A percentile compares a stretch with the other conserved stretches of the same genome.
Conservation (phyloP, 1,284 basidiomycete species). For the Earliella scabrosa region DNA sequence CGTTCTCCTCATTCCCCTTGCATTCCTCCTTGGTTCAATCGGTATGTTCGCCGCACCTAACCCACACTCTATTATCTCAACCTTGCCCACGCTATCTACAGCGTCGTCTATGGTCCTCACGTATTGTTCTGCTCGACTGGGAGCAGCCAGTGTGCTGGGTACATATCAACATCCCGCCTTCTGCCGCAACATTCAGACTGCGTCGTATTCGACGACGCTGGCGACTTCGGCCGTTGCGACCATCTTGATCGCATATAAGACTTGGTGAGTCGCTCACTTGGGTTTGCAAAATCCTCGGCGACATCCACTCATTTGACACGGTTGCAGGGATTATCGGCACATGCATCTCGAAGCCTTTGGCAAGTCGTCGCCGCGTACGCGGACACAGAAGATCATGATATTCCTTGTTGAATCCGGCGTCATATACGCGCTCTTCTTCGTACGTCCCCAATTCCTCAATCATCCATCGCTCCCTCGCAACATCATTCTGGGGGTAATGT, state of each 20-base stretch:
- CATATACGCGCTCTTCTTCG: conserved; percentile 5
- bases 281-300: no score
- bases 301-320: no score
- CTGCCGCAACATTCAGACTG: conserved; percentile 20
- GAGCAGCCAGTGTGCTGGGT: conserved; percentile 13
- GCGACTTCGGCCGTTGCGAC: conserved; percentile 21
- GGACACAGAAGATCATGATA: conserved; percentile 17
- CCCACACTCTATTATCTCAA: no score
- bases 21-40: conserved; percentile 14
- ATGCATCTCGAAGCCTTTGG: conserved; percentile 9
- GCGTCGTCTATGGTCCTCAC: conserved; percentile 14
- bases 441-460: not conserved
- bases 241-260: conserved; percentile 18
- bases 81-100: not conserved
- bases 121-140: conserved; percentile 14
- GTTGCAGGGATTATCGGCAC: conserved; percentile 17
- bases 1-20: conserved; percentile 12
- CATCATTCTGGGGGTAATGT: not conserved
- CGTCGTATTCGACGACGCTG: conserved; percentile 17
- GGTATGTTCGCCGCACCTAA: no score
- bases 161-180: conserved; percentile 15
- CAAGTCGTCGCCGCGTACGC: conserved; percentile 5
- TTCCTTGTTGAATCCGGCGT: conserved; percentile 23
- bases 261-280: conserved; percentile 13
- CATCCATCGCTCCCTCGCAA: not conserved